These are phyloP conservation scores for Aureobasidium sp. DNA, from an alignment of 2,329 filamentous ascomycete species.

Conservation along the genomic window DNA sequence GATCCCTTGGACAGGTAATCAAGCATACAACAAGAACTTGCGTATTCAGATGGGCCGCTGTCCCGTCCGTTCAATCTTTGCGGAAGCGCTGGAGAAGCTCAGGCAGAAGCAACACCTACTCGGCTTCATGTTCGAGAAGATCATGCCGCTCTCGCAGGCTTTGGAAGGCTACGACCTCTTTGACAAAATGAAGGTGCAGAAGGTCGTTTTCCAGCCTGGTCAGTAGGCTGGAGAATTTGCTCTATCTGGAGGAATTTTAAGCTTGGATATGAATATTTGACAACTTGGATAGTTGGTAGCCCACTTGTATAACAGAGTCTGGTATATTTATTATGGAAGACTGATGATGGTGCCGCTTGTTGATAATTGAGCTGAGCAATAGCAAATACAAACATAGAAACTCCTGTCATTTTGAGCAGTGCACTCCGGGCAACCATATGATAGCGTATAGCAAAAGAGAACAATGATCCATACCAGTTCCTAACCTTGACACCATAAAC, in stretches of 20 bases:
- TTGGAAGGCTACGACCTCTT: constrained; percentile 48
- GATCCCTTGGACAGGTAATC: constrained; percentile 42
- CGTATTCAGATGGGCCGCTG: constrained; percentile 45
- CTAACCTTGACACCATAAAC: not conserved
- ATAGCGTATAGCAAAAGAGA: not conserved
- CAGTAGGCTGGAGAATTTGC: not conserved
- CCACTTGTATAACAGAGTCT: not conserved
- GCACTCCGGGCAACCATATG: not conserved
- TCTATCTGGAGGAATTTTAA: not conserved
- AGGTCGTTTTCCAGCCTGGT: constrained; percentile 39
- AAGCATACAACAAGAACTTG: constrained; percentile 46
- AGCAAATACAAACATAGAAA: not conserved
- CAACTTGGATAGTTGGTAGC: not conserved
- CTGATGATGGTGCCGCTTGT: not conserved
- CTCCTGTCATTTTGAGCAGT: not conserved
- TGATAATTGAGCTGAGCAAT: not conserved
- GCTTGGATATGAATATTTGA: not conserved
- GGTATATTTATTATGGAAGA: not conserved
- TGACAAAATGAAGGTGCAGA: constrained; percentile 48
- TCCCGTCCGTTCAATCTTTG: constrained; percentile 45
- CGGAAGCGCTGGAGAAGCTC: constrained; percentile 39
- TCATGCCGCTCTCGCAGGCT: constrained; percentile 45
- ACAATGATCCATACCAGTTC: not conserved
- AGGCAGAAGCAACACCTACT: constrained; percentile 45
- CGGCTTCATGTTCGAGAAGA: constrained; percentile 48